Evolutionary conservation across 2,329 filamentous ascomycete species (phyloP), one percentile per base, ranked within the genome.

Genomic region (Neonectria ditissima): DNA sequence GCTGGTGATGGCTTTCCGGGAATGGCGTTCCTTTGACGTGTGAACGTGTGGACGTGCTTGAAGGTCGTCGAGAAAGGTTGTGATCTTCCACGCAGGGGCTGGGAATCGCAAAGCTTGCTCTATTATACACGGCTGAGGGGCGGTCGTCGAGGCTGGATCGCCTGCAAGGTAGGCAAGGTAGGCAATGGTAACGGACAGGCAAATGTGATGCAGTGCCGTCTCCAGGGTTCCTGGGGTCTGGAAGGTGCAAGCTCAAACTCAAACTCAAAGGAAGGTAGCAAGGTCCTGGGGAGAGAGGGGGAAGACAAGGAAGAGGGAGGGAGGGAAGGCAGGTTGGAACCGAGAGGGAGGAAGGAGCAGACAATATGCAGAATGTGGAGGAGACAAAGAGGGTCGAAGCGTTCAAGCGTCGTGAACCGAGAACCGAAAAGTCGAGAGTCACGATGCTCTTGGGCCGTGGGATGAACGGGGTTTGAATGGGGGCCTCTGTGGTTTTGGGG

Each of bases 401-500:
- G 34, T 8, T 37, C 34, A 8, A 41, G 37, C 8, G 37, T 41
- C 37, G 37, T 10, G 37, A 41, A 11, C n/a, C 37, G 37, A 41
- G 37, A 41, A 41, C n/a, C 37, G 37, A 41, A 41, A 10, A 41
- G 62, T 43, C 53, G 58, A 50, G 28, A 32, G 65, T 69, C 67
- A 66, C 67, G 69, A 72, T 70, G 65, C 55, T 70, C 62, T 66
- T 63, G 47, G 65, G 55, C 50, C 37, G 55, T 57, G 65, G 68
- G 58, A 70, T 69, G 63, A 62, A 69, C 63, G 51, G 57, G 63
- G 59, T 55, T 69, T 60, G 54, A 66, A 64, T 62, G 59, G 59
- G 60, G 63, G 20, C 52, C 26, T 39, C 41, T 54, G 66, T 56
- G 65, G 61, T 54, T 69, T 68, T 62, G 65, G 69, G 60, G 59